phyloP scores from a whole-genome alignment of 331 rosid genomes.

The Spiraea crenata region DNA sequence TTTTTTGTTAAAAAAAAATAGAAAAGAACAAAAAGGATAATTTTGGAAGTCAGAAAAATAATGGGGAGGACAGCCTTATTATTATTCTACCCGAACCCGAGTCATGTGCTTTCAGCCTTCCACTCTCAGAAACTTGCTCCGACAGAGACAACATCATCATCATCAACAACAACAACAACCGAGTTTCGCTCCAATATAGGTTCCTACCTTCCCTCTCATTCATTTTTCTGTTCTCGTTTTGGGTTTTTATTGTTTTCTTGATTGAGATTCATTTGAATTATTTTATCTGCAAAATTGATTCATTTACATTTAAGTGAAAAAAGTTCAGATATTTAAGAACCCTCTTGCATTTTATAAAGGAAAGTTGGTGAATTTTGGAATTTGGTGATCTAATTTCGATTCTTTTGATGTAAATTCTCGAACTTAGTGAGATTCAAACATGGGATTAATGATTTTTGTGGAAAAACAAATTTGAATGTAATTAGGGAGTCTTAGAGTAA shows the following conservation, averaged over 20 bases:
- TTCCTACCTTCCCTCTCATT: not conserved
- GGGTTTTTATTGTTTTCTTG: not conserved
- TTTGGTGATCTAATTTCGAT: not conserved
- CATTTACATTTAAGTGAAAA: not conserved
- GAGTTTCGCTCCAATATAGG: conserved; percentile 17
- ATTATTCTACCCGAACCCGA: conserved; percentile 5
- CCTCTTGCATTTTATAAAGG: not conserved
- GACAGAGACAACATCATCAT: conserved; percentile 4
- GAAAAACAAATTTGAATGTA: not conserved
- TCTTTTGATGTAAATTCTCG: not conserved
- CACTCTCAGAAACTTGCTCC: conserved; percentile 16
- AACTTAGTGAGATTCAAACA: conserved; percentile 12
- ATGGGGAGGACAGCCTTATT: not conserved
- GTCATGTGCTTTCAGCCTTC: conserved; percentile 16
- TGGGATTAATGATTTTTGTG: conserved; percentile 3
- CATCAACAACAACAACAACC: not conserved
- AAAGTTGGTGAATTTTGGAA: not conserved
- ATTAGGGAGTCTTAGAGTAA: conserved; percentile 24
- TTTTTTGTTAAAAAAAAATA: not conserved
- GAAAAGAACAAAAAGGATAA: not conserved
- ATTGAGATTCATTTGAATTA: not conserved
- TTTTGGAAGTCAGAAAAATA: not conserved
- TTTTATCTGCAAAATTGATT: not conserved
- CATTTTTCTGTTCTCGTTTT: not conserved
- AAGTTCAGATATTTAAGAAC: not conserved